Evolutionary conservation across 2,329 filamentous ascomycete species (phyloP), one percentile per base, ranked within the genome.

Genomic region (Metarhizium humberi): DNA sequence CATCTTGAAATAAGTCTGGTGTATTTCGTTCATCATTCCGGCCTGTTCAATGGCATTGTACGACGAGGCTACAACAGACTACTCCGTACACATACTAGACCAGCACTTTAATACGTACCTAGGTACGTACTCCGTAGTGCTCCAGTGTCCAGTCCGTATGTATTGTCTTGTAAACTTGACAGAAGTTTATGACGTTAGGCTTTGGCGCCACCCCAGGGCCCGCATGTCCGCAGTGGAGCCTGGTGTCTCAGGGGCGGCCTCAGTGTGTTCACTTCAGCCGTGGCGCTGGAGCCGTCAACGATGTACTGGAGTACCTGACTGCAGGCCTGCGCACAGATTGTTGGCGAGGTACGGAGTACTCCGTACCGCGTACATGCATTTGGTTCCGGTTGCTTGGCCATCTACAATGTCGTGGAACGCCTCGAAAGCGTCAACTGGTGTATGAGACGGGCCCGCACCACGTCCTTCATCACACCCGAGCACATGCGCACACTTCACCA

Each of bases 391-490:
- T 5, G 38, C 38, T 40, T 25, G 25, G 25, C 25, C 25, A 25
- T 25, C 3, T 25, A 25, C 25, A 25, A 25, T 25, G 25, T 25
- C 25, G 25, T 45, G 42, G 42, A 45, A 29, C 13, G 18, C 34
- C 34, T 11, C 18, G 50, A 18, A 29, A 50, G 32, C 38, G 18
- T 20, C 36, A 18, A 38, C 30, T 46, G 13, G 46, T 40, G 52
- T 25, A 25, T 25, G 25, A 25, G 25, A 25, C 25, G 25, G 52
- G 43, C 46, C 47, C 53, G 38, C 47, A 32, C 47, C 34, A 20
- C 46, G 40, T 54, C 53, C 38, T 50, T 46, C 47, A 54, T 54
- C 53, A n/a, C 47, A 34, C 25, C 14, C 16, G 32, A 34, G 7
- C 32, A 34, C 32, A 34, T 2, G 32, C 32, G 32, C 32, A 11